Base-by-base conservation (phyloP, 768 basidiomycete species). In the Lactarius sp. region DNA sequence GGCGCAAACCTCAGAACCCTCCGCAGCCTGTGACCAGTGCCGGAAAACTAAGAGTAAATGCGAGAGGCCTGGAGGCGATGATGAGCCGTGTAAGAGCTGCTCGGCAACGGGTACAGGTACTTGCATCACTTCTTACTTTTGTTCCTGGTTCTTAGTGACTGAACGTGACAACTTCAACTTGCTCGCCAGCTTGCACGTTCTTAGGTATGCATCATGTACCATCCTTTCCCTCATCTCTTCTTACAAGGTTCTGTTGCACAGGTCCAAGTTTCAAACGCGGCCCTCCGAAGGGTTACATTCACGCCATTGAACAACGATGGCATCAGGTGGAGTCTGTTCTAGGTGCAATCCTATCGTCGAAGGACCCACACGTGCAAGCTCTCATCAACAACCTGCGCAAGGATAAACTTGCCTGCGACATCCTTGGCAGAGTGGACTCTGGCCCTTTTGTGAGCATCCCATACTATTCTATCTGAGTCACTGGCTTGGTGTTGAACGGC, bases 301-400 rank as follows among this genome's bases (percentile, higher is more conserved):
- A 94, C 72, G 92, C 92, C 44, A 93, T 95, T 56, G 93, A 95
- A 75, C 88, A 90, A 63, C 76, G 92, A 69, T 89, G 93, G 85
- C 93, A 95, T 69, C 90, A 94, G 71, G 89, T 94, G 69, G 94
- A 95, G 74, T 89, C 92, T 13, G 76, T 95, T n/a, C 79, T 95
- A 6, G 93, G 91, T 41, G 86, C 88, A 13, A 79, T 95, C 56
- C 78, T 94, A 55, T 83, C 87, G 68, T 89, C 87, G 62, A 79
- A 81, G 34, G 86, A 90, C 72, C 77, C 81, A 18, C 77, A 85
- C 61, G 85, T 89, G 0, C 83, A 85, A 71, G 77, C 75, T 41
- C 71, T 91, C 54, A 77, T 90, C 44, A 75, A 79, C 39, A 86
- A 89, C 68, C 73, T 92, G 51, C 80, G 81, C 58, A 81, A 83